Conservation (phyloP, 2,329 filamentous ascomycete genomes). For the Diaporthe helianthi region DNA sequence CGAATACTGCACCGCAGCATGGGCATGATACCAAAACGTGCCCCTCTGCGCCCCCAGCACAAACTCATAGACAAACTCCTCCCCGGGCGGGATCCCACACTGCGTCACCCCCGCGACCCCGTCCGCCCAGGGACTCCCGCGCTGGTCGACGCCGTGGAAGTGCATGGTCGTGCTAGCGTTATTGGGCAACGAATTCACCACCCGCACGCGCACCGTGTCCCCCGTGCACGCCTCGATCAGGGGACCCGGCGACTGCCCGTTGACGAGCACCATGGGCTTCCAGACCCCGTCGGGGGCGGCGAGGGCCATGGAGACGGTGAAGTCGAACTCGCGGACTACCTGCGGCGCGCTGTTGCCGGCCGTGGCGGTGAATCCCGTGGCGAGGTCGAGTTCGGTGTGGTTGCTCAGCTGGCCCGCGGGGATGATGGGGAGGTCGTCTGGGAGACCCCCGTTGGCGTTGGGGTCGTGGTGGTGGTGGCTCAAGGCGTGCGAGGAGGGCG, state of each 20-base stretch:
- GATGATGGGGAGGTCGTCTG: constrained; percentile 38
- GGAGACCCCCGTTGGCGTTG: constrained; percentile 39
- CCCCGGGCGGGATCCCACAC: constrained; percentile 63
- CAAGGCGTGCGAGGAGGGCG: constrained; percentile 11
- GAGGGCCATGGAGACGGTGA: constrained; percentile 44
- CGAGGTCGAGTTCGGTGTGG: constrained; percentile 35
- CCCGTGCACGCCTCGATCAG: constrained; percentile 53
- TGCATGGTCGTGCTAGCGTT: constrained; percentile 62
- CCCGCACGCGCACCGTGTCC: constrained; percentile 50
- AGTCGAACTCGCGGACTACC: constrained; percentile 43
- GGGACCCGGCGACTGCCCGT: constrained; percentile 52
- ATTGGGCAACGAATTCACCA: constrained; percentile 48
- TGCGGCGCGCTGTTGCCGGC: constrained; percentile 18
- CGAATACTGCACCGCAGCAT: constrained; percentile 66
- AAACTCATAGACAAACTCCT: constrained; percentile 67
- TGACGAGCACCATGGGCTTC: constrained; percentile 49
- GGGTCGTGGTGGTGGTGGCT: constrained; percentile 21
- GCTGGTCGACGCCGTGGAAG: constrained; percentile 73
- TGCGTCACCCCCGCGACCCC: constrained; percentile 68
- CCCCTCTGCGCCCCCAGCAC: constrained; percentile 50
- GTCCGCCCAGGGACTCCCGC: constrained; percentile 70
- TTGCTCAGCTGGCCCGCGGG: constrained; percentile 33
- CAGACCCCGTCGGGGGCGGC: constrained; percentile 46
- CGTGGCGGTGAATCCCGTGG: constrained; percentile 38
- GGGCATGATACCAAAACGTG: constrained; percentile 66